A percentile compares a stretch with the other conserved stretches of the same genome.
Evolutionary conservation across 371 early-diverging fungal genomes (phyloP).

Genomic region (Rhizopus stolonifer): DNA sequence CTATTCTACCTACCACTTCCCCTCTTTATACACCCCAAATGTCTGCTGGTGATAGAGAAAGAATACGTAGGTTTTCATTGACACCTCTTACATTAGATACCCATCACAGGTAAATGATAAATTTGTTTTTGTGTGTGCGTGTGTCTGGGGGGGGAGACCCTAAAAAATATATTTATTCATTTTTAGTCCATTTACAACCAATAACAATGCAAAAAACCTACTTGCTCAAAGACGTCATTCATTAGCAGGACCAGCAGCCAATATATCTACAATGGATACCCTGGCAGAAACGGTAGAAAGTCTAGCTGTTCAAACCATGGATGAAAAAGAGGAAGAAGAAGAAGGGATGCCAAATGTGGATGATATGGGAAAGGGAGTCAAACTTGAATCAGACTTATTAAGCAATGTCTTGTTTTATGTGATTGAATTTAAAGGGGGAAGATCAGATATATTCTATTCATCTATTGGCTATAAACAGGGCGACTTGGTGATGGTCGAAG

Average conservation of each 20-base stretch:
- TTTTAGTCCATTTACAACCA: not conserved
- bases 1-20: conserved; percentile 2
- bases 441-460: conserved; percentile 85
- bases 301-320: not conserved
- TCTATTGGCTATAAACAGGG: conserved; percentile 27
- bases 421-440: conserved; percentile 89
- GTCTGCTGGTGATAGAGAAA: conserved; percentile 29
- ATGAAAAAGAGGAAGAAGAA: conserved; percentile 1
- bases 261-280: conserved; percentile 6
- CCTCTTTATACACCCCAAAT: conserved; percentile 5
- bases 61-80: conserved; percentile 37
- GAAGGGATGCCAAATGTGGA: conserved; percentile 22
- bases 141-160: too few relatives aligned
- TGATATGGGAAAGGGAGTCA: conserved; percentile 55
- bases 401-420: conserved; percentile 68
- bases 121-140: too few relatives aligned
- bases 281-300: conserved; percentile 9
- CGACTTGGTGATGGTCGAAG: conserved; percentile 92
- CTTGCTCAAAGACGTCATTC: conserved; percentile 37
- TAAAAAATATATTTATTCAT: too few relatives aligned
- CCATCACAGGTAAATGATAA: conserved; percentile 2
- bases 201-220: not conserved
- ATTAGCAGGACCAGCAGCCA: conserved; percentile 29
- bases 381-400: conserved; percentile 45
- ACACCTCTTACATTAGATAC: conserved; percentile 22